Evolutionary conservation across 2,329 filamentous ascomycete genomes (phyloP), one percentile per base, ranked within the genome.

Genomic region (Exophiala lecanii-corni): DNA sequence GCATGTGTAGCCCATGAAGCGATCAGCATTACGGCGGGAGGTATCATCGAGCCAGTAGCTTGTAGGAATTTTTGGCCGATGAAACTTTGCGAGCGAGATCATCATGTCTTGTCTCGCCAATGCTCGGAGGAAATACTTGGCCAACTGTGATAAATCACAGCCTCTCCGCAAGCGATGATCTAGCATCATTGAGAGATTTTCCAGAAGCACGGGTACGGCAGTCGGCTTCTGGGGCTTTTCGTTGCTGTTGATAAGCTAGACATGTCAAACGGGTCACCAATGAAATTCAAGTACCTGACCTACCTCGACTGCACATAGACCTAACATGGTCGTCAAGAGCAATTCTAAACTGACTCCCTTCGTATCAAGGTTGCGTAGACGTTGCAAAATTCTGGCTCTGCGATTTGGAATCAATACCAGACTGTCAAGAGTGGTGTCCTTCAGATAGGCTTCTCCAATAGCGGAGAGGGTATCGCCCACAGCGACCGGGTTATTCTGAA

Each of bases 41-140:
- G 55, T 43, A 6, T 56, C 54, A 15, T 60, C 54, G 1, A 62
- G 50, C 58, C 59, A 62, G 15, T 56, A 47, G 3, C 43, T 41
- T 3, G 53, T 54, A 2, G 58, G 53, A 13, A 62, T 57, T 7
- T 44, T 37, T 5, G 52, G 52, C 2, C 51, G 55, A 2, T 54
- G 55, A 6, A 56, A 45, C 12, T 55, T 45, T 1, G 55, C 49
- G 13, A 62, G 45, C 2, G 59, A 59, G 19, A 60, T 44, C 34
- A 62, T 53, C 47, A 61, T 58, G 31, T 62, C 59, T 32, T 62
- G 59, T 12, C 59, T 55, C 1, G 60, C 60, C 9, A 62, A 40
- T 9, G 57, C 59, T 9, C 59, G 55, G 13, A 62, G 53, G 37
- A 61, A 61, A 30, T 62, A 62, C n/a, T 54, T 57, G 10, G 58